These are phyloP conservation scores for Colletotrichum gigasporum DNA, from an alignment of 2,329 filamentous ascomycete genomes.

Conservation along the genomic window DNA sequence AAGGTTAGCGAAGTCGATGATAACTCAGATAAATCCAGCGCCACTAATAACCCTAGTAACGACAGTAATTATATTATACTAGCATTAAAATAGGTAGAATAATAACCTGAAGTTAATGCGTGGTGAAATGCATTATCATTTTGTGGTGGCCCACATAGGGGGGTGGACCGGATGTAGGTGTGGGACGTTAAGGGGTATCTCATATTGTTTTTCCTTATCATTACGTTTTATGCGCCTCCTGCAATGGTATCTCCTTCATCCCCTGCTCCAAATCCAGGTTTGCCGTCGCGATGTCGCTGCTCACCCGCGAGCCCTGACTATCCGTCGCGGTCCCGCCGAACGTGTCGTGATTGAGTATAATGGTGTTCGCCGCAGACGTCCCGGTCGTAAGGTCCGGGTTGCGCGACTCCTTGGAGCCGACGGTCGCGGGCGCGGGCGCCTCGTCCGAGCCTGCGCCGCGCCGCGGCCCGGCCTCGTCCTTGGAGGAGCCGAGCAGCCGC, in stretches of 20 bases:
- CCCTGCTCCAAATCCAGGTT: constrained; percentile 11
- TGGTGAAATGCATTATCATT: too few species aligned
- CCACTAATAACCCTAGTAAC: too few species aligned
- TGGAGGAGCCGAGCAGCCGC: neutral
- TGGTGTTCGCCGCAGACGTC: neutral
- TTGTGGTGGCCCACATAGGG: too few species aligned
- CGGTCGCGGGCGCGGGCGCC: neutral
- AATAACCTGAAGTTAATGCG: too few species aligned
- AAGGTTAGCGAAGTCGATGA: too few species aligned
- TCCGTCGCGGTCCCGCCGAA: neutral
- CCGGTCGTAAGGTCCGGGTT: neutral
- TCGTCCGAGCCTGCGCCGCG: neutral
- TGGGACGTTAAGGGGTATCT: neutral
- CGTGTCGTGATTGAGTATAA: constrained; percentile 2
- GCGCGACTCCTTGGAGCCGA: neutral
- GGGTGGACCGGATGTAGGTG: too few species aligned
- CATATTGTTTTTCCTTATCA: too few species aligned
- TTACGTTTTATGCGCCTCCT: neutral
- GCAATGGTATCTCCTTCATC: neutral
- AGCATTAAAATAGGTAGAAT: too few species aligned
- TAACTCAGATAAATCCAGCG: too few species aligned
- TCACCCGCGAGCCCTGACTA: neutral
- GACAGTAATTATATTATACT: too few species aligned
- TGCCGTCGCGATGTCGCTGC: neutral
- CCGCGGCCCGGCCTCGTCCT: neutral